phyloP scores from a whole-genome alignment of 2,329 filamentous ascomycete genomes.

The Colletotrichum sp. region DNA sequence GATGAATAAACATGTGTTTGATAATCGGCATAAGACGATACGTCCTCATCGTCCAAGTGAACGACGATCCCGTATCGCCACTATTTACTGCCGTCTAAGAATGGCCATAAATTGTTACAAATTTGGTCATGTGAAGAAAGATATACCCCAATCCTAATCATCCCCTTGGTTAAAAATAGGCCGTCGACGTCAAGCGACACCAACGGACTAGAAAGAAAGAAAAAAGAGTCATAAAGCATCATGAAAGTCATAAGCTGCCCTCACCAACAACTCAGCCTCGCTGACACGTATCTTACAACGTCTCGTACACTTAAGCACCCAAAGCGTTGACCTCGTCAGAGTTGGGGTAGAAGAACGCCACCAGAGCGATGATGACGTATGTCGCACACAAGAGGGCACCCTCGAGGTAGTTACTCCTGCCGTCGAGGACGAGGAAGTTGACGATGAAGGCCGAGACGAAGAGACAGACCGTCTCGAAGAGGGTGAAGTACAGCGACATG shows the following conservation, averaged over 20 bases:
- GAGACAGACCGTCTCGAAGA: constrained; percentile 87
- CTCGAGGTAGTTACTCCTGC: constrained; percentile 86
- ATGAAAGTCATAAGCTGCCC: constrained; percentile 3
- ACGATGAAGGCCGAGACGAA: constrained; percentile 86
- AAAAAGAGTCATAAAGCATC: neutral
- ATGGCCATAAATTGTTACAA: neutral
- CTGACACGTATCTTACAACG: neutral
- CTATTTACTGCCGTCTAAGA: neutral
- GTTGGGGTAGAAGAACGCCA: constrained; percentile 70
- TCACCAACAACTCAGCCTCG: neutral
- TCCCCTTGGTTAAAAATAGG: neutral
- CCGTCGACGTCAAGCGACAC: neutral
- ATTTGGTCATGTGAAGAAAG: neutral
- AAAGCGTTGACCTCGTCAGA: constrained; percentile 47
- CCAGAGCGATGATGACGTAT: constrained; percentile 70
- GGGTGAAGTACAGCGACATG: constrained; percentile 85
- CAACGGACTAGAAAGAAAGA: neutral
- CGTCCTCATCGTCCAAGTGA: neutral
- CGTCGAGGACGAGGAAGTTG: constrained; percentile 86
- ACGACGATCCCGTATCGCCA: neutral
- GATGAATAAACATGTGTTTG: neutral
- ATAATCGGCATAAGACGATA: neutral
- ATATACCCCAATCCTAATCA: neutral
- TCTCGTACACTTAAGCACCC: constrained; percentile 14
- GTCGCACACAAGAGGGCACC: constrained; percentile 71